Evolutionary conservation across 1,284 basidiomycete genomes (phyloP).

Genomic region (Marasmius fiardii): DNA sequence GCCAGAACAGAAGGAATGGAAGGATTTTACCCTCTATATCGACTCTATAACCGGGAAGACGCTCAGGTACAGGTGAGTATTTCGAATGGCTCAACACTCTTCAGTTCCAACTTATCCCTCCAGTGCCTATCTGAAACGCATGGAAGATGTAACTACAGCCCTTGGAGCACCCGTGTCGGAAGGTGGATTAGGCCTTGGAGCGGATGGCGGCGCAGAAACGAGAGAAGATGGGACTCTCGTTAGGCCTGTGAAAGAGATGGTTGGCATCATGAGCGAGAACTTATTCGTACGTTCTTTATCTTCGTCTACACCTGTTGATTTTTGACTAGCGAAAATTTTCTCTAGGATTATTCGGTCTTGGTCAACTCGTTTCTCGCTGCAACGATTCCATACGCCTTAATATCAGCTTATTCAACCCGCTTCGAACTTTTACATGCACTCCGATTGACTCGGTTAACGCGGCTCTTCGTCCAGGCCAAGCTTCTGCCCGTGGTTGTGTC

Average conservation of each 20-base stretch:
- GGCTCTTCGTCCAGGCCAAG: constrained; percentile 58
- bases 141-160: constrained; percentile 50
- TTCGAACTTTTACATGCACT: constrained; percentile 63
- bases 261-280: constrained; percentile 70
- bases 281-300: constrained; percentile 45
- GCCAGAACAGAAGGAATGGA: constrained; percentile 47
- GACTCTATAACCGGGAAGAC: constrained; percentile 49
- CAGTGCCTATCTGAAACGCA: background rate
- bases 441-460: constrained; percentile 48
- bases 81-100: constrained; percentile 36
- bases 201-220: background rate
- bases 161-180: constrained; percentile 40
- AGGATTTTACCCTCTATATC: constrained; percentile 54
- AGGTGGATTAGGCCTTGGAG: constrained; percentile 54
- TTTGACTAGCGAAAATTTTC: background rate
- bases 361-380: constrained; percentile 53
- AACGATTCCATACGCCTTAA: constrained; percentile 58
- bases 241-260: constrained; percentile 41
- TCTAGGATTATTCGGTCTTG: constrained; percentile 62
- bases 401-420: constrained; percentile 63
- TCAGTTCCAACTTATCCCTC: background rate
- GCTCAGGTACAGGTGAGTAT: constrained; percentile 44
- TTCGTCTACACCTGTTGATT: background rate
- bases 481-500: constrained; percentile 46
- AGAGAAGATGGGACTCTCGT: constrained; percentile 17